Evolutionary conservation across 108 stramenopile species (phyloP).

Genomic region (Chaetoceros tenuissimus): DNA sequence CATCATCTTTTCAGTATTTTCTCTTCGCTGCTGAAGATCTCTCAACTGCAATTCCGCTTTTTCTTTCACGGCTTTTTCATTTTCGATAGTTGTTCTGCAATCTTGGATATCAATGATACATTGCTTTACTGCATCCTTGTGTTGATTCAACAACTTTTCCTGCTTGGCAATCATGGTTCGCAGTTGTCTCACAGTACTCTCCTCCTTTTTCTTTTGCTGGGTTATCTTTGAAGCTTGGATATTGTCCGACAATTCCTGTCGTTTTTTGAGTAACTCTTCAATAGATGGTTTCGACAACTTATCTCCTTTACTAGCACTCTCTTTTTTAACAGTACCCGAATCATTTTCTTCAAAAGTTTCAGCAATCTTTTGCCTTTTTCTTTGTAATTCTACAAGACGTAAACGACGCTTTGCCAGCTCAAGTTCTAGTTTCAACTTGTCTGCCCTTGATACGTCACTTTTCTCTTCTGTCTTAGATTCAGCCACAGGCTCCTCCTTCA

Average conservation of each 20-base stretch:
- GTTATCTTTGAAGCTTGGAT: too few species aligned
- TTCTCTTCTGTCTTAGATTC: background rate
- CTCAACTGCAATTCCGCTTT: background rate
- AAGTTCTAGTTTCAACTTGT: background rate
- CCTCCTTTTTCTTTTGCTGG: too few species aligned
- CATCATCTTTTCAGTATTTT: background rate
- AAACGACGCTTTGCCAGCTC: background rate
- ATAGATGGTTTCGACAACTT: background rate
- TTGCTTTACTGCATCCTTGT: background rate
- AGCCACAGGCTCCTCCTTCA: too few species aligned
- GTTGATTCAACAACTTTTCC: background rate
- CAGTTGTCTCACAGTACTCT: background rate
- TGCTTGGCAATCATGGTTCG: background rate
- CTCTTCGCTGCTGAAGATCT: background rate
- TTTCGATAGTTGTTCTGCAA: background rate
- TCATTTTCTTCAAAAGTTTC: background rate
- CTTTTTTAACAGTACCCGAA: background rate
- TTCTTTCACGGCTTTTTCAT: background rate
- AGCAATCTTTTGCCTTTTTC: background rate
- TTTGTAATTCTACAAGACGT: background rate
- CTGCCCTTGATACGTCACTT: background rate
- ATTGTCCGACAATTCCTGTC: too few species aligned
- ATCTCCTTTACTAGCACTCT: background rate
- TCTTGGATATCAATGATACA: background rate
- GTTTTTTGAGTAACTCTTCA: too few species aligned